A percentile compares a stretch with the other conserved stretches of the same genome.
These are phyloP conservation scores for Delonix regia DNA, from an alignment of 306 rosid genomes.

Conservation along the genomic window DNA sequence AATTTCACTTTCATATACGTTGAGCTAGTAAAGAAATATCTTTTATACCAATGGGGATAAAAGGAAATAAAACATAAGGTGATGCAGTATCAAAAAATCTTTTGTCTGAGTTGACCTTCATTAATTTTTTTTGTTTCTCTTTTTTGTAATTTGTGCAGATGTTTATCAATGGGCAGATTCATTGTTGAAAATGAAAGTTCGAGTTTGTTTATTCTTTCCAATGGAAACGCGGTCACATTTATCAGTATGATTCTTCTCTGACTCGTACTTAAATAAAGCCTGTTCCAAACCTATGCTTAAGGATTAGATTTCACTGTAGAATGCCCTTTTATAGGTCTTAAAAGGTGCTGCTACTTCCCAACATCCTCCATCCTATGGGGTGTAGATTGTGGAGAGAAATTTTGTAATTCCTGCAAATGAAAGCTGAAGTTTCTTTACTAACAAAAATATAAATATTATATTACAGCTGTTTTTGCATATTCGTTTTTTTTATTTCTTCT, in stretches of 20 bases:
- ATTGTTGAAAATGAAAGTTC: slow-evolving; percentile 73
- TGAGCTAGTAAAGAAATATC: slow-evolving; percentile 4
- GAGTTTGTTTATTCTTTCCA: slow-evolving; percentile 86
- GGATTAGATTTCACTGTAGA: neutral
- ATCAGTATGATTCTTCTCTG: slow-evolving; percentile 49
- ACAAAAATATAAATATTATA: neutral
- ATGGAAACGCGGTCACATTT: slow-evolving; percentile 76
- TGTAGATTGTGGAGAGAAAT: neutral
- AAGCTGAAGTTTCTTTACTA: slow-evolving; percentile 2
- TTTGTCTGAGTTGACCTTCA: slow-evolving; percentile 19
- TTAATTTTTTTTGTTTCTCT: slow-evolving; percentile 15
- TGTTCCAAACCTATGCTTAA: neutral
- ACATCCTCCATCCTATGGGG: neutral
- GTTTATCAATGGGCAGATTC: slow-evolving; percentile 88
- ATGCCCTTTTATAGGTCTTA: neutral
- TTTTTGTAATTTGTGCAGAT: slow-evolving; percentile 55
- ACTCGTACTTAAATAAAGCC: slow-evolving; percentile 21
- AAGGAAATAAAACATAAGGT: neutral
- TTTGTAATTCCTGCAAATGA: neutral
- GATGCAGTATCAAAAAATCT: slow-evolving; percentile 8
- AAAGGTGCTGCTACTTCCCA: neutral
- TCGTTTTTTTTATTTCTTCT: neutral
- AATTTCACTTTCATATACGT: slow-evolving; percentile 6
- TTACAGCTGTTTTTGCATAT: neutral
- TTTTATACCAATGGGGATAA: neutral